A percentile compares a stretch with the other conserved stretches of the same genome.
These are phyloP conservation scores for Neonectria coccinea DNA, from an alignment of 2,329 filamentous ascomycete species.

Conservation along the genomic window DNA sequence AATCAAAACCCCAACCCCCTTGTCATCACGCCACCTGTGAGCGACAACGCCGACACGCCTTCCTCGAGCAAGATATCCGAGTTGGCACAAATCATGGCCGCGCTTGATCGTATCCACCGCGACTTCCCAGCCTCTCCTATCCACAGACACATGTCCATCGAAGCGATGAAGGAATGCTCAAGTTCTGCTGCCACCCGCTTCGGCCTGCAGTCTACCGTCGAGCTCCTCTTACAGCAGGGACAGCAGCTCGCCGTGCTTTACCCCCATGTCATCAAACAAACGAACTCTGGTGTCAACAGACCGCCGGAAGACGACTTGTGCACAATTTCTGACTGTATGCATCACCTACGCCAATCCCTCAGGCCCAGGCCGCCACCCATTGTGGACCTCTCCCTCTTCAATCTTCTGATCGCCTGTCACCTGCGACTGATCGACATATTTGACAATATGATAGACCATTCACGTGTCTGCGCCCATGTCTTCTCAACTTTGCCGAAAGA, in stretches of 20 bases:
- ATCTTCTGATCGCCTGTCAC: conserved; percentile 54
- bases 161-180: conserved; percentile 41
- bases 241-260: conserved; percentile 54
- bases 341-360: conserved; percentile 36
- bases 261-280: conserved; percentile 42
- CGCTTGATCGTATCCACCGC: conserved; percentile 40
- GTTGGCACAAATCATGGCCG: conserved; percentile 38
- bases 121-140: conserved; percentile 19
- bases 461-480: conserved; percentile 49
- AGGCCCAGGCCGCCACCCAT: conserved; percentile 22
- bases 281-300: conserved; percentile 2
- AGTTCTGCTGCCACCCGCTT: conserved; percentile 41
- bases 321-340: conserved; percentile 50
- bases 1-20: not conserved
- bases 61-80: conserved; percentile 22
- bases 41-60: conserved; percentile 7
- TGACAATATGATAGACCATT: conserved; percentile 49
- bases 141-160: conserved; percentile 39
- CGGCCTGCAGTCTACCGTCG: conserved; percentile 46
- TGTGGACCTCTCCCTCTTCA: conserved; percentile 52
- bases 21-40: conserved; percentile 26
- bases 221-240: conserved; percentile 49
- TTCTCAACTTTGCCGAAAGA: conserved; percentile 43
- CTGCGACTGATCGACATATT: conserved; percentile 52
- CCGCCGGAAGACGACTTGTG: conserved; percentile 39